Percentiles rank a stretch among this genome's conserved stretches.
phyloP scores from a whole-genome alignment of 768 basidiomycete genomes.

The Dictyophora rubrovolvata region DNA sequence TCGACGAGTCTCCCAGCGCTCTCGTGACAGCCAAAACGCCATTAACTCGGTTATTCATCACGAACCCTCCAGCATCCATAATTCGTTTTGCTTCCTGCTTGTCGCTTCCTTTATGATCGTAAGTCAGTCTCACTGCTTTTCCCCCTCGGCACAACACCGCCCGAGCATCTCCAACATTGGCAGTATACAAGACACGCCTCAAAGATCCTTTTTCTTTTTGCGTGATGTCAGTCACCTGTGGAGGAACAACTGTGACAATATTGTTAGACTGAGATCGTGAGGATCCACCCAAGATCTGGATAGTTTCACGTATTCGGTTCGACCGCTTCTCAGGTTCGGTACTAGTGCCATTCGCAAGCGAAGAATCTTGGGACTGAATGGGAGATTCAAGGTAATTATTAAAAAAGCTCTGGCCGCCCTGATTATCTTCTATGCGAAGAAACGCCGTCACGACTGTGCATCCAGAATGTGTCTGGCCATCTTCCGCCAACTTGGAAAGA shows the following conservation, averaged over 20 bases:
- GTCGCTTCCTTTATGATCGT: slow-evolving; percentile 98
- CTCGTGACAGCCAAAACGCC: slow-evolving; percentile 92
- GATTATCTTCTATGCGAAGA: slow-evolving; percentile 77
- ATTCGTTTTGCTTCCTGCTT: slow-evolving; percentile 97
- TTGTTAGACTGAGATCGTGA: slow-evolving; percentile 13
- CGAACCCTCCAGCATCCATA: slow-evolving; percentile 95
- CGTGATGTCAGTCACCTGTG: slow-evolving; percentile 22
- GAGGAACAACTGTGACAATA: slow-evolving; percentile 21
- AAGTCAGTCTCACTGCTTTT: slow-evolving; percentile 85
- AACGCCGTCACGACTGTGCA: slow-evolving; percentile 97
- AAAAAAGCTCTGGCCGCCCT: slow-evolving; percentile 64
- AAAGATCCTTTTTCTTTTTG: slow-evolving; percentile 32
- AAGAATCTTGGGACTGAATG: not conserved
- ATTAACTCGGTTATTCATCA: slow-evolving; percentile 97
- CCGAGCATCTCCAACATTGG: slow-evolving; percentile 94
- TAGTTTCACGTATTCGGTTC: slow-evolving; percentile 34
- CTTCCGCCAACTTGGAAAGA: slow-evolving; percentile 76
- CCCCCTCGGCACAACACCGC: slow-evolving; percentile 89
- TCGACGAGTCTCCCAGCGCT: slow-evolving; percentile 90
- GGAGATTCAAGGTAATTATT: slow-evolving; percentile 14
- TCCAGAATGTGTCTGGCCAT: slow-evolving; percentile 90
- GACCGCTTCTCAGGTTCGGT: slow-evolving; percentile 32
- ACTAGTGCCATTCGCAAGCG: slow-evolving; percentile 13
- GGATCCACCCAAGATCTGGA: slow-evolving; percentile 12
- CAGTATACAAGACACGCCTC: slow-evolving; percentile 81